phyloP scores from a whole-genome alignment of 495 filamentous ascomycete species.

The Xylaria flabelliformis region DNA sequence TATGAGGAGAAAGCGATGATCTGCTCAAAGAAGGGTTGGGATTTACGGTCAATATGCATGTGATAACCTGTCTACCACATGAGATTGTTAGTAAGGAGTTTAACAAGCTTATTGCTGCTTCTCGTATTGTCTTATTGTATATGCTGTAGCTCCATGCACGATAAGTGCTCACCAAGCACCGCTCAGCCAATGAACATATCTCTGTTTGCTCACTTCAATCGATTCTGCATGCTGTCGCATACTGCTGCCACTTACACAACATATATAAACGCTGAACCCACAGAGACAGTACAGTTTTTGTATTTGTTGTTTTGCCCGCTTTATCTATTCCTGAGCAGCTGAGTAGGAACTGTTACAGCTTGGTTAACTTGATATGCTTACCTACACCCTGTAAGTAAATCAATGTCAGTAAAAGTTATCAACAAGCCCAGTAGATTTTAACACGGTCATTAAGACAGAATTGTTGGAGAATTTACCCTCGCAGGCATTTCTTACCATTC shows the following conservation, averaged over 20 bases:
- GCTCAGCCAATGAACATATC: neutral
- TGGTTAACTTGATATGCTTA: neutral
- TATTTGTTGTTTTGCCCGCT: neutral
- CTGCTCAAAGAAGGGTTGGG: neutral
- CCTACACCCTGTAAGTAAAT: neutral
- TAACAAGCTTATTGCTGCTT: neutral
- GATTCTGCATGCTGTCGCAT: neutral
- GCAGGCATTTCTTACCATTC: neutral
- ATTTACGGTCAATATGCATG: neutral
- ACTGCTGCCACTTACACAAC: conserved; percentile 3
- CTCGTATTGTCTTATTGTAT: neutral
- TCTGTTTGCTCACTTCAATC: neutral
- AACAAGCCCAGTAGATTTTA: neutral
- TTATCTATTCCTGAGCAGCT: neutral
- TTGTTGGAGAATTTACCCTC: neutral
- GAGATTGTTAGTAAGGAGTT: neutral
- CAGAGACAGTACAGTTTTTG: neutral
- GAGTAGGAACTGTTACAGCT: neutral
- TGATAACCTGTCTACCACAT: neutral
- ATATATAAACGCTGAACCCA: conserved; percentile 9
- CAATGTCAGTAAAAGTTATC: neutral
- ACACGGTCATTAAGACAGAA: neutral
- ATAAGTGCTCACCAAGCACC: neutral
- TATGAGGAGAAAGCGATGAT: neutral
- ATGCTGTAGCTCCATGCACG: neutral